Conservation (phyloP, 2,329 filamentous ascomycete species). For the Didymella segeticola region DNA sequence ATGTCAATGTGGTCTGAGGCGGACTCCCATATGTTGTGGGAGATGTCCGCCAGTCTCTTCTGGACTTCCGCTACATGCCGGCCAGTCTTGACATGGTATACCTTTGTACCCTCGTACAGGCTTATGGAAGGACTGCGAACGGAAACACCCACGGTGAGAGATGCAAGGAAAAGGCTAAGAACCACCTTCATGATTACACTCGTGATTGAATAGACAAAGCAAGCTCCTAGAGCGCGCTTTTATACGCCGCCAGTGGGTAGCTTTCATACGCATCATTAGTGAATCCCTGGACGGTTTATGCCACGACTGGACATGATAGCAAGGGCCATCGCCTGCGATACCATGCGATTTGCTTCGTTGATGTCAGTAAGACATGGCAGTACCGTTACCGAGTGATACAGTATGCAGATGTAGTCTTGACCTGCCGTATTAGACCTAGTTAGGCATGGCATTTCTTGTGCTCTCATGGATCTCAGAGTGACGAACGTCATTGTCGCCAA, state of each 20-base stretch:
- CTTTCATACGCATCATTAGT: not conserved
- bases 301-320: not conserved
- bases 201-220: not conserved
- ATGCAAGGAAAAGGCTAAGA: conserved; percentile 21
- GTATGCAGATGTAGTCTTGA: conserved; percentile 21
- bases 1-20: conserved; percentile 50
- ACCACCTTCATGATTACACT: conserved; percentile 24
- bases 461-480: not conserved
- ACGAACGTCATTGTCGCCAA: conserved; percentile 24
- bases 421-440: conserved; percentile 31
- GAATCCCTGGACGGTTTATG: not conserved
- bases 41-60: conserved; percentile 44
- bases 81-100: conserved; percentile 48
- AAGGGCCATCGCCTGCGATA: not conserved
- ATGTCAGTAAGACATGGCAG: conserved; percentile 14
- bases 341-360: conserved; percentile 1
- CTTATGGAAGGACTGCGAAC: conserved; percentile 32
- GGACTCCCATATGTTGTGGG: conserved; percentile 49
- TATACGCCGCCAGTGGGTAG: not conserved
- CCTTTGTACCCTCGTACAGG: conserved; percentile 52
- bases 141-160: conserved; percentile 24
- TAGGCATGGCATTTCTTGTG: conserved; percentile 33
- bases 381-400: conserved; percentile 11
- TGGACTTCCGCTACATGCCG: conserved; percentile 43
- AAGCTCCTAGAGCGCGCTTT: not conserved